Percentiles rank a stretch among this genome's conserved stretches.
Conservation (phyloP, 331 rosid species). For the Dryas integrifolia region DNA sequence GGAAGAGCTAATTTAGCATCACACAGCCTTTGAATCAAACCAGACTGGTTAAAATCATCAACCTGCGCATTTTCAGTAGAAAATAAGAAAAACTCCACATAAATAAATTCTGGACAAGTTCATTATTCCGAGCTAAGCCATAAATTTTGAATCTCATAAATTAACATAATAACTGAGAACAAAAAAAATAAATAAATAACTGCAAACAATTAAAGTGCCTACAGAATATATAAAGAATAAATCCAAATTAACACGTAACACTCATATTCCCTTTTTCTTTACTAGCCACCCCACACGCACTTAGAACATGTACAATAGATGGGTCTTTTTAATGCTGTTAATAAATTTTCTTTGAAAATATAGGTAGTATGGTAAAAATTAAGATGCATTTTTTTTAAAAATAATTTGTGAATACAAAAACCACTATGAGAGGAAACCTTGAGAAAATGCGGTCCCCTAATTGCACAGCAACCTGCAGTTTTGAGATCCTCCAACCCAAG, state of each 20-base stretch:
- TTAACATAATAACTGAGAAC: background rate
- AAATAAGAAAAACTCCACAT: background rate
- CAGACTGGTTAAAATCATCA: constrained; percentile 45
- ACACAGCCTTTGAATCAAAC: constrained; percentile 41
- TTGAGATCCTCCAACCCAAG: constrained; percentile 65
- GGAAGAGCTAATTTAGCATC: constrained; percentile 71
- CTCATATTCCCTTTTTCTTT: no score
- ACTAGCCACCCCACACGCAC: no score
- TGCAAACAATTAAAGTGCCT: background rate
- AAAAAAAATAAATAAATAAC: background rate
- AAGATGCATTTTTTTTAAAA: no score
- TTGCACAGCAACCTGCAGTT: constrained; percentile 35
- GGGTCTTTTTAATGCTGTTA: no score
- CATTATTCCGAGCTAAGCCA: background rate
- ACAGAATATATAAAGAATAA: background rate
- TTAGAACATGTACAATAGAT: no score
- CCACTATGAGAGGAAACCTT: constrained; percentile 32
- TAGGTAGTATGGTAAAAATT: no score
- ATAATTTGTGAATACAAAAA: background rate
- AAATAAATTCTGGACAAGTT: background rate
- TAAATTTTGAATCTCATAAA: background rate
- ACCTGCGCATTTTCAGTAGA: constrained; percentile 36
- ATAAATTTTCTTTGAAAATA: no score
- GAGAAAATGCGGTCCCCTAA: constrained; percentile 75
- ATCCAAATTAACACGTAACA: background rate